phyloP scores from a whole-genome alignment of 2,329 filamentous ascomycete species.

The Aspergillus udagawae region DNA sequence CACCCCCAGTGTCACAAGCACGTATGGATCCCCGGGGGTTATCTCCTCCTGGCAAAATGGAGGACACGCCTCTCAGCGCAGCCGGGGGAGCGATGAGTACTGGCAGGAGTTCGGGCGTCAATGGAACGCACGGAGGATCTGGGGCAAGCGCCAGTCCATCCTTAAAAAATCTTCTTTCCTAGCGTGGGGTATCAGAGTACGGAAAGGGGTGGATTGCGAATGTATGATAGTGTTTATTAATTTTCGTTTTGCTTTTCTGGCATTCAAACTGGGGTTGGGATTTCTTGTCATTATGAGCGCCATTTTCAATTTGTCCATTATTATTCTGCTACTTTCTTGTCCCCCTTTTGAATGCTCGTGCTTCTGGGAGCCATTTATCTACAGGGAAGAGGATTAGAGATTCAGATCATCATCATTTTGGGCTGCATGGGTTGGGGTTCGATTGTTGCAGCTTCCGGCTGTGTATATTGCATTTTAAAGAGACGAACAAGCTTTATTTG shows the following conservation, averaged over 20 bases:
- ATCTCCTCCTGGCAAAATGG: conserved; percentile 27
- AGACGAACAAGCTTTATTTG: neutral
- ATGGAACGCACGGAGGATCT: conserved; percentile 27
- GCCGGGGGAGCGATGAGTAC: conserved; percentile 24
- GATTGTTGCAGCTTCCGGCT: too few relatives aligned
- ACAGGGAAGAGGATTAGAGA: neutral
- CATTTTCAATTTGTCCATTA: neutral
- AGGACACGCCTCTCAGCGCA: conserved; percentile 23
- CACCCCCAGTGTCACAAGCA: conserved; percentile 32
- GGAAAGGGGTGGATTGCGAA: neutral
- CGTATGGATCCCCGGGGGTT: conserved; percentile 33
- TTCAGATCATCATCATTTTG: neutral
- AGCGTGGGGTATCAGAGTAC: conserved; percentile 15
- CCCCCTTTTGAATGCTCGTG: neutral
- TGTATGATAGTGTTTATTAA: conserved; percentile 18
- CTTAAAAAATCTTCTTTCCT: conserved; percentile 68
- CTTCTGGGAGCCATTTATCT: neutral
- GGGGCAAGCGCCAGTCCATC: conserved; percentile 77
- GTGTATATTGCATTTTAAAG: neutral
- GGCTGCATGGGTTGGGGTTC: neutral
- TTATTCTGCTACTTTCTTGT: neutral
- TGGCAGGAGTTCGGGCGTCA: conserved; percentile 23
- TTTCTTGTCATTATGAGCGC: neutral
- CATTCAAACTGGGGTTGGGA: neutral
- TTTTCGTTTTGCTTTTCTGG: conserved; percentile 6